phyloP scores from a whole-genome alignment of 1,284 basidiomycete genomes.

The Xerocomus minutiporus region DNA sequence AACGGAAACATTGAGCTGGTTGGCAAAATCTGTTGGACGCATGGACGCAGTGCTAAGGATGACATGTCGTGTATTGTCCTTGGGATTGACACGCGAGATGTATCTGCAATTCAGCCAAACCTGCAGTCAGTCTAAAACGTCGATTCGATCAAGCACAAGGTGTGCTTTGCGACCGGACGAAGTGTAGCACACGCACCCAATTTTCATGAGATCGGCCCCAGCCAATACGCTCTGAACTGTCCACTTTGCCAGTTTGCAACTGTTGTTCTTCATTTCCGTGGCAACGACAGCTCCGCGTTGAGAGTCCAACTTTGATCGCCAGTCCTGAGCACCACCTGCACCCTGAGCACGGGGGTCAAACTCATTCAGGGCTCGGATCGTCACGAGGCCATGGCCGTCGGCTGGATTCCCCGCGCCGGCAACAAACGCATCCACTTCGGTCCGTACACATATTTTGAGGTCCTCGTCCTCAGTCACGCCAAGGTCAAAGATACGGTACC shows the following conservation, averaged over 20 bases:
- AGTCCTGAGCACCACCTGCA: constrained; percentile 91
- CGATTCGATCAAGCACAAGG: constrained; percentile 1
- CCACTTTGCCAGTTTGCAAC: constrained; percentile 97
- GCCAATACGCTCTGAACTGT: constrained; percentile 94
- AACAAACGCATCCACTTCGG: constrained; percentile 92
- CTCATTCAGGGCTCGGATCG: constrained; percentile 95
- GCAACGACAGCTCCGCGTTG: constrained; percentile 98
- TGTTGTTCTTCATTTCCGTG: constrained; percentile 99
- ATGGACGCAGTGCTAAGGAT: constrained; percentile 94
- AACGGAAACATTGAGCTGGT: constrained; percentile 92
- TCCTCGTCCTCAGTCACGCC: constrained; percentile 88
- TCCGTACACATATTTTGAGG: constrained; percentile 88
- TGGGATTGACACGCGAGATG: constrained; percentile 90
- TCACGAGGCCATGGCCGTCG: constrained; percentile 78
- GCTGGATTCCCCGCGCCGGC: constrained; percentile 62
- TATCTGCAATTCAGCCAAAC: constrained; percentile 47
- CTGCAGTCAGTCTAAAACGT: constrained; percentile 8
- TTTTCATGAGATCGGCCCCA: constrained; percentile 96
- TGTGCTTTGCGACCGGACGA: constrained; percentile 5
- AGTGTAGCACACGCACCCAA: constrained; percentile 63
- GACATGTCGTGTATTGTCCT: constrained; percentile 93
- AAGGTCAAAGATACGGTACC: constrained; percentile 95
- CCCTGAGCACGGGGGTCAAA: constrained; percentile 92
- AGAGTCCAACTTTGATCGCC: constrained; percentile 93
- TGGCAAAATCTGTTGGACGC: constrained; percentile 92